Base-by-base conservation (phyloP, 2,329 filamentous ascomycete genomes). In the Hypoxylon sp. region DNA sequence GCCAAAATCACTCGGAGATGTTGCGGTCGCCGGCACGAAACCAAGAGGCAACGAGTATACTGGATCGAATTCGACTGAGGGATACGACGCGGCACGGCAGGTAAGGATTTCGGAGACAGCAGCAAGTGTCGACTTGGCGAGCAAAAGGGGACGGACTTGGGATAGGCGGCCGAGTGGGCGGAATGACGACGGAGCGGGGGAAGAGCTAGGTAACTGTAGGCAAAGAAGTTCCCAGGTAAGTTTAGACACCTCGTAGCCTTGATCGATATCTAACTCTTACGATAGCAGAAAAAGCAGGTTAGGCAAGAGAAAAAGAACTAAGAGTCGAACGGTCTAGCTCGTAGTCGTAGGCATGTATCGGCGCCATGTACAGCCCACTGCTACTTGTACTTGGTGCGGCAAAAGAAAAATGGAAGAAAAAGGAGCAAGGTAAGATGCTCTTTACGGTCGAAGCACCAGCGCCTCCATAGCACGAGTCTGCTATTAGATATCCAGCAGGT, bases 181-280 rank as follows among this genome's bases (percentile, higher is more conserved):
- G 42, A 33, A 64, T 64, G 61, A 64, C 58, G 61, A 55, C 48
- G 52, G 50, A 48, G 48, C 51, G 48, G 48, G 53, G 53, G 60
- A 53, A 53, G 49, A 60, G 57, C 47, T 29, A 58, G 41, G 46
- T 52, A 42, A 42, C 37, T 29, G 27, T 38, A 55, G 45, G 46
- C 38, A 42, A 29, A 37, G 31, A 55, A 11, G 33, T 46, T 40
- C 35, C 37, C 31, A 45, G 13, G 20, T 49, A 15, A 31, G 42
- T 31, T 29, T 45, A 45, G 42, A 31, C 4, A 23, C 24, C 15
- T 20, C 10, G 38, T 47, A n/a, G 7, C 8, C 20, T 23, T 40
- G 17, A 23, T 42, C 13, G 11, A 23, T 24, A 42, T 9, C 11
- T n/a, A n/a, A n/a, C n/a, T 43, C 23, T 17, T 23, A n/a, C n/a